Evolutionary conservation across 768 basidiomycete species (phyloP), one percentile per base, ranked within the genome.

Genomic region (Hemileccinum impolitum): DNA sequence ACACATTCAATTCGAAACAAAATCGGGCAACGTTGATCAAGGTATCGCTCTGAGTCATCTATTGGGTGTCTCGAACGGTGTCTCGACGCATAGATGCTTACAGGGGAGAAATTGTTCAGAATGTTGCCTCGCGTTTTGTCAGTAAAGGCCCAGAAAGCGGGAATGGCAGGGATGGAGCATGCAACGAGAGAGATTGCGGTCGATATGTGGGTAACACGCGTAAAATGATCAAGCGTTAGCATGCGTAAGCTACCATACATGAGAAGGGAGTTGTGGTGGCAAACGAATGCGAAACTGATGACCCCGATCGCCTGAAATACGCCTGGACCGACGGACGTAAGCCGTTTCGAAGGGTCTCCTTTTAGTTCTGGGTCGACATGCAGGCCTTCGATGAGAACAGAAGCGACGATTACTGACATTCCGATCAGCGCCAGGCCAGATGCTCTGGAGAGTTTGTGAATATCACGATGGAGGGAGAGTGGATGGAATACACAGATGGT

Each of bases 271-370:
- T 99, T 99, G 68, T 98, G 96, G 67, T 99, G 95, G 64, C 94
- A 96, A 18, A 96, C 94, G 60, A 94, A 97, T 38, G 94, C 92
- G 61, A 93, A 94, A 65, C 87, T 90, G 60, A 99, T 99, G 53
- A 99, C 96, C 19, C 95, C 96, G 40, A 97, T 94, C 26, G 96
- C 94, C 65, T 91, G 91, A 63, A 96, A 92, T 19, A 97, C 75
- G 2, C 93, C 89, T 0, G 89, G 79, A 18, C 80, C 79, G 37
- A 95, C 71, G 51, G 96, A 39, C 2, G 90, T 85, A 61, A 89
- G 87, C 8, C 87, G 80, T 59, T 84, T 75, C 2, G 76, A 74
- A 9, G 87, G 82, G 49, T 87, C 82, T 10, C 95, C 95, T 65
- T 84, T 87, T 28, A 93, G 71, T 35, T 83, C 83, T 4, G 80